Evolutionary conservation across 192 early-diverging fungal species (phyloP).

Genomic region (Entomortierella lignicola): DNA sequence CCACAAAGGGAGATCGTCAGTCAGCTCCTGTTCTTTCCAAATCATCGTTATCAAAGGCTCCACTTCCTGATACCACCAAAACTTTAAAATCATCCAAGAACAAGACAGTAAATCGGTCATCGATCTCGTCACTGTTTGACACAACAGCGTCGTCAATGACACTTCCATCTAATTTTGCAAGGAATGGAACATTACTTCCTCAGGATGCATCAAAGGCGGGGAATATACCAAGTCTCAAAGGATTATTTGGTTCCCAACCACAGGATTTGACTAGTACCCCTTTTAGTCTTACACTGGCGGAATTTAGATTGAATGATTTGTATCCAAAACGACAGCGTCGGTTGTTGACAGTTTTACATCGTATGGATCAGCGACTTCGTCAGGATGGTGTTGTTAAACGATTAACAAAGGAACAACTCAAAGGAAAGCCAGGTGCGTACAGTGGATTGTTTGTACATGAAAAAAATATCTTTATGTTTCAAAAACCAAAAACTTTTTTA

Average conservation of each 20-base stretch:
- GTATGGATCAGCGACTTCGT: conserved; percentile 51
- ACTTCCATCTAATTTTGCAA: conserved; percentile 45
- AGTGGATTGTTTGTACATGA: too few species aligned
- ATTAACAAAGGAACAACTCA: conserved; percentile 51
- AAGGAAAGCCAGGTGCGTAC: conserved; percentile 54
- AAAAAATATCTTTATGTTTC: too few species aligned
- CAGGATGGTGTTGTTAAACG: conserved; percentile 51
- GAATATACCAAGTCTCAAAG: conserved; percentile 21
- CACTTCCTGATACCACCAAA: conserved; percentile 9
- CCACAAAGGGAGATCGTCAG: conserved; percentile 13
- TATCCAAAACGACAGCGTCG: conserved; percentile 51
- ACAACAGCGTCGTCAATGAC: conserved; percentile 31
- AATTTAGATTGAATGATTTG: conserved; percentile 51
- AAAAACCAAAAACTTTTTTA: too few species aligned
- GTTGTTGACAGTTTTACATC: conserved; percentile 48
- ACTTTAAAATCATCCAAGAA: conserved; percentile 41
- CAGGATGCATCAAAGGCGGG: conserved; percentile 17
- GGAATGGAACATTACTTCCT: conserved; percentile 41
- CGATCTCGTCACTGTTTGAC: conserved; percentile 31
- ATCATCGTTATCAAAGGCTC: conserved; percentile 16
- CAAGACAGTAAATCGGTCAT: conserved; percentile 39
- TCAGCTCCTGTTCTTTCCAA: neutral
- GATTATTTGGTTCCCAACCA: conserved; percentile 28
- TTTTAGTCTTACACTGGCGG: conserved; percentile 55
- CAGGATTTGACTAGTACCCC: conserved; percentile 39